Evolutionary conservation across 1,284 basidiomycete species (phyloP).

Genomic region (Waitea zeae): DNA sequence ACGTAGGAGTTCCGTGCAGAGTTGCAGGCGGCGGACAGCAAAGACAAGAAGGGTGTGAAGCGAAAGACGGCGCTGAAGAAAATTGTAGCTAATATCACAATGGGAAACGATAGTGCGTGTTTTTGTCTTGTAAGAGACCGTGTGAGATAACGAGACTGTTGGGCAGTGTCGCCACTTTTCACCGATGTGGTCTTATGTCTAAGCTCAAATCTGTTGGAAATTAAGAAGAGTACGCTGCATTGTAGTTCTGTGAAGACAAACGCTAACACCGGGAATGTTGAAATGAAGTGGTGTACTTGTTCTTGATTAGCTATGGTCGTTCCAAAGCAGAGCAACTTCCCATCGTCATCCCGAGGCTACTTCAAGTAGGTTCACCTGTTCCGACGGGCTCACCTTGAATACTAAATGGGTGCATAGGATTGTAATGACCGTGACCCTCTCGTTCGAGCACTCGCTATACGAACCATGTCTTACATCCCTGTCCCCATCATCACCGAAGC

Average conservation of each 20-base stretch:
- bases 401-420: slow-evolving; percentile 42
- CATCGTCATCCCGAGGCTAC: slow-evolving; percentile 75
- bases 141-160: too few relatives aligned
- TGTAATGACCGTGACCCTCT: slow-evolving; percentile 86
- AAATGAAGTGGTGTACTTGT: slow-evolving; percentile 75
- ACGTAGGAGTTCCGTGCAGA: slow-evolving; percentile 71
- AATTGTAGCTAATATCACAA: slow-evolving; percentile 90
- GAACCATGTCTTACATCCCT: slow-evolving; percentile 93
- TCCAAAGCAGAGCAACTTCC: slow-evolving; percentile 80
- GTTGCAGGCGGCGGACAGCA: slow-evolving; percentile 74
- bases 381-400: not conserved
- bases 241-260: slow-evolving; percentile 5
- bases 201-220: slow-evolving; percentile 80
- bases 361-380: slow-evolving; percentile 39
- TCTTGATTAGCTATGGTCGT: slow-evolving; percentile 83
- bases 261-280: slow-evolving; percentile 5
- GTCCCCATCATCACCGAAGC: slow-evolving; percentile 68
- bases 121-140: too few relatives aligned
- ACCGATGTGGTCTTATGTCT: slow-evolving; percentile 81
- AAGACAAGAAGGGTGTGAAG: slow-evolving; percentile 88
- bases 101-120: slow-evolving; percentile 83
- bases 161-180: slow-evolving; percentile 82
- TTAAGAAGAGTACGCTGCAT: slow-evolving; percentile 78
- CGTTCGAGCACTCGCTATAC: slow-evolving; percentile 82
- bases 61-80: slow-evolving; percentile 89